phyloP scores from a whole-genome alignment of 345 rosid species.

The Eucalyptus coolabah region DNA sequence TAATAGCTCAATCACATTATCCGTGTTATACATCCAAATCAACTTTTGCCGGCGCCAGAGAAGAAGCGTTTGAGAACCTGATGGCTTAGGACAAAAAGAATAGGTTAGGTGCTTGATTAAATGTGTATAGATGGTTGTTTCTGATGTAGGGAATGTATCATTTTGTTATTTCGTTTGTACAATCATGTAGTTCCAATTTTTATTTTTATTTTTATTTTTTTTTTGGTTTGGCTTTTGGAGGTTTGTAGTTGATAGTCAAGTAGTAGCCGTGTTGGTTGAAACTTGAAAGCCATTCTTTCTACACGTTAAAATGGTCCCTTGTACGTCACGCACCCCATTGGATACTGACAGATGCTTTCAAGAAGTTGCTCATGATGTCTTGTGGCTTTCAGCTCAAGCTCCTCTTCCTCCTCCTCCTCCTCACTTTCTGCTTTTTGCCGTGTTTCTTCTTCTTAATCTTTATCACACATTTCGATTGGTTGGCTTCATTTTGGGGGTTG shows the following conservation, averaged over 20 bases:
- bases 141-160: not conserved
- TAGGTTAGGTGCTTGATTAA: not conserved
- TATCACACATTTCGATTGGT: not conserved
- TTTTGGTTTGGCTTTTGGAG: not conserved
- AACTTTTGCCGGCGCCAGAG: not conserved
- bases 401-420: not conserved
- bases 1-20: too few species aligned
- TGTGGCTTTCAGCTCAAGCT: not conserved
- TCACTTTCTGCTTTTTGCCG: not conserved
- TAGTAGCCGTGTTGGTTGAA: not conserved
- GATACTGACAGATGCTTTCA: not conserved
- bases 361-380: not conserved
- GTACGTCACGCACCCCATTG: not conserved
- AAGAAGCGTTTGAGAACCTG: not conserved
- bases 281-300: not conserved
- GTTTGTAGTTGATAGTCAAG: not conserved
- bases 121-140: not conserved
- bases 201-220: not conserved
- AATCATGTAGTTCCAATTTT: not conserved
- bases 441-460: not conserved
- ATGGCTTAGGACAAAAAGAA: not conserved
- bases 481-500: not conserved
- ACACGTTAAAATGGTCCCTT: not conserved
- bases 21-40: too few species aligned
- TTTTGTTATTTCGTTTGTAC: not conserved